Percentiles rank a stretch among this genome's conserved stretches.
phyloP scores from a whole-genome alignment of 139 green algal genomes.

The Micractinium conductrix region DNA sequence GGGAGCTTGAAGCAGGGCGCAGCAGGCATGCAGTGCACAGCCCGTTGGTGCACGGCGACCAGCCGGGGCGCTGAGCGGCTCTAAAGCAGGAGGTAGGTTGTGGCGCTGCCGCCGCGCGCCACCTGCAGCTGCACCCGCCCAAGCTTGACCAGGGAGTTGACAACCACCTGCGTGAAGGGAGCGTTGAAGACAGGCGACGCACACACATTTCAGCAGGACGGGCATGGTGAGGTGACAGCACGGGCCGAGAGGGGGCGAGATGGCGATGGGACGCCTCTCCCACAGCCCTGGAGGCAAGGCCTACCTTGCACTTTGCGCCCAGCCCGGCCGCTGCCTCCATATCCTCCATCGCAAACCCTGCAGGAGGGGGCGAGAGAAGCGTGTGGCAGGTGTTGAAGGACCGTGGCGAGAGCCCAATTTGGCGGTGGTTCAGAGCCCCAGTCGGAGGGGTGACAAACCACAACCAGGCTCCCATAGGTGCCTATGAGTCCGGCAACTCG shows the following conservation, averaged over 20 bases:
- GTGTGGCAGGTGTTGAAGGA: too few relatives aligned
- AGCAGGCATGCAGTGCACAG: too few relatives aligned
- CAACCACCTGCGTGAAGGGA: slow-evolving; percentile 10
- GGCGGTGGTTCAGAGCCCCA: not conserved
- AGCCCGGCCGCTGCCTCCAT: slow-evolving; percentile 19
- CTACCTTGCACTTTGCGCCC: slow-evolving; percentile 40
- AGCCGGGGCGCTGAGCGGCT: too few relatives aligned
- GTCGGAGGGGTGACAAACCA: not conserved
- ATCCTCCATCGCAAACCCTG: slow-evolving; percentile 41
- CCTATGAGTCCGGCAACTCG: too few relatives aligned
- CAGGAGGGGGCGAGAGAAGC: too few relatives aligned
- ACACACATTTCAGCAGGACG: not conserved
- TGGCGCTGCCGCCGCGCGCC: slow-evolving; percentile 11
- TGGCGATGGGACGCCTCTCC: too few relatives aligned
- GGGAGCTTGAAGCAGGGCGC: too few relatives aligned
- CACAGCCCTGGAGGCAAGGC: too few relatives aligned
- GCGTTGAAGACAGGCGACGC: not conserved
- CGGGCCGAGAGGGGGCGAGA: too few relatives aligned
- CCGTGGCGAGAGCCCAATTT: not conserved
- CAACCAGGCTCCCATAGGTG: too few relatives aligned
- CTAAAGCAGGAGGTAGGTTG: slow-evolving; percentile 25
- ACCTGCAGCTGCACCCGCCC: slow-evolving; percentile 44
- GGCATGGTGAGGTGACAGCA: too few relatives aligned
- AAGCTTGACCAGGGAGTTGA: slow-evolving; percentile 48
- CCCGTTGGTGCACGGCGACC: too few relatives aligned